These are phyloP conservation scores for Scenedesmus sp. DNA, from an alignment of 163 green algal species.

Conservation along the genomic window DNA sequence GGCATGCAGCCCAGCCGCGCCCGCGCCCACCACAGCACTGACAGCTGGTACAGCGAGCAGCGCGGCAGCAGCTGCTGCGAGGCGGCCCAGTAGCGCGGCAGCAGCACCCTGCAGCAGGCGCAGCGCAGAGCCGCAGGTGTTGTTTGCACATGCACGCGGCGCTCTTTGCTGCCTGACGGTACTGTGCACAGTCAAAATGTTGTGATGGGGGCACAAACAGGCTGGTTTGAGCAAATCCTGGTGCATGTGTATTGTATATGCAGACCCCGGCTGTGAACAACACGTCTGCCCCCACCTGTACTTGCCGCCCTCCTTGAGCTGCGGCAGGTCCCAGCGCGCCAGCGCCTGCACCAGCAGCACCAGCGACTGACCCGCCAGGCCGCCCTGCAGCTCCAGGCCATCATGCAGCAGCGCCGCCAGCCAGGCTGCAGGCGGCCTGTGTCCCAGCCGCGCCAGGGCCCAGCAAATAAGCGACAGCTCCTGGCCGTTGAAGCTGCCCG, in stretches of 20 bases:
- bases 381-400: background rate
- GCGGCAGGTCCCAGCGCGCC: conserved; percentile 13
- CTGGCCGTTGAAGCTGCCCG: conserved; percentile 44
- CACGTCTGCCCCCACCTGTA: conserved; percentile 15
- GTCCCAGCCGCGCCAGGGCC: conserved; percentile 9
- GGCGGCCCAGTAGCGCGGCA: conserved; percentile 33
- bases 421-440: conserved; percentile 4
- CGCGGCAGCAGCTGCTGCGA: conserved; percentile 25
- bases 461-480: conserved; percentile 33
- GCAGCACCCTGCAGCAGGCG: conserved; percentile 8
- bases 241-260: no score
- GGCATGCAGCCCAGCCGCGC: conserved; percentile 10
- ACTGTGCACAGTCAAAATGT: no score
- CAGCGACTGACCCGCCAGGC: background rate
- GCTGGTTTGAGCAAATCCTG: no score
- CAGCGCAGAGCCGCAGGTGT: background rate
- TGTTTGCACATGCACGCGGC: background rate
- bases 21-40: conserved; percentile 12
- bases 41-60: conserved; percentile 32
- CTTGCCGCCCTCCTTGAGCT: background rate
- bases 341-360: conserved; percentile 46
- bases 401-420: conserved; percentile 12
- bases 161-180: background rate
- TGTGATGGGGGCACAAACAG: no score
- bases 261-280: background rate